Conservation (phyloP, 768 basidiomycete species). For the Amanita subjunquillea region DNA sequence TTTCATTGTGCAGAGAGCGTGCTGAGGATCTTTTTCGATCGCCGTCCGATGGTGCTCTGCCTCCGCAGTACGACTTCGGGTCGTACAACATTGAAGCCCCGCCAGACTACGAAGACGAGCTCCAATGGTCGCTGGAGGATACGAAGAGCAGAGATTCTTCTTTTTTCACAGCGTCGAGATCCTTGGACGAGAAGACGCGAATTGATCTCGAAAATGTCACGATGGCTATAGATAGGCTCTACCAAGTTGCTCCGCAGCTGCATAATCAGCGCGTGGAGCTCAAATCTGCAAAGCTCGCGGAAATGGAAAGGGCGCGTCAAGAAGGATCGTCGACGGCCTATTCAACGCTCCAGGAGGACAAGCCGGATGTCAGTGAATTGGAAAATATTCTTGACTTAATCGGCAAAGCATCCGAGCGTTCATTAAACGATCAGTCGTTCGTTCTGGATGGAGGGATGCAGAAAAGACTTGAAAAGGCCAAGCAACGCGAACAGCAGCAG, state of each 20-base stretch:
- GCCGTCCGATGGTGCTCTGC: conserved; percentile 23
- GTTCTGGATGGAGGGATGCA: conserved; percentile 53
- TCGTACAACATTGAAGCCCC: conserved; percentile 31
- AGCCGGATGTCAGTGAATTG: conserved; percentile 43
- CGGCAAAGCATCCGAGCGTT: conserved; percentile 59
- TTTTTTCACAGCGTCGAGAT: conserved; percentile 17
- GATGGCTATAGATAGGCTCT: conserved; percentile 82
- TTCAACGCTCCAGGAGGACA: conserved; percentile 28
- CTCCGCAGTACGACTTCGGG: conserved; percentile 37
- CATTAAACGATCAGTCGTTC: conserved; percentile 61
- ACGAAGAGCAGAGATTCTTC: conserved; percentile 18
- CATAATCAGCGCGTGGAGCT: conserved; percentile 92
- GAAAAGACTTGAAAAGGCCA: conserved; percentile 41
- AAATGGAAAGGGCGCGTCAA: conserved; percentile 63
- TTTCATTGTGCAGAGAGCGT: conserved; percentile 55
- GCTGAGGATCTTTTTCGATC: conserved; percentile 23
- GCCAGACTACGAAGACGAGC: conserved; percentile 43
- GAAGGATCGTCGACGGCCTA: conserved; percentile 20
- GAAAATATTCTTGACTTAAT: conserved; percentile 65
- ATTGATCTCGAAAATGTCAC: conserved; percentile 81
- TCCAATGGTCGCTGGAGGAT: conserved; percentile 26
- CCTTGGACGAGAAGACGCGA: conserved; percentile 66
- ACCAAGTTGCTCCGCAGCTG: conserved; percentile 78
- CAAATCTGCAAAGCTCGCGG: conserved; percentile 53
- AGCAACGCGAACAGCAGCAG: conserved; percentile 51